Percentiles rank a stretch among this genome's conserved stretches.
phyloP scores from a whole-genome alignment of 2,329 filamentous ascomycete species.

The Ceratocystis lukuohia region DNA sequence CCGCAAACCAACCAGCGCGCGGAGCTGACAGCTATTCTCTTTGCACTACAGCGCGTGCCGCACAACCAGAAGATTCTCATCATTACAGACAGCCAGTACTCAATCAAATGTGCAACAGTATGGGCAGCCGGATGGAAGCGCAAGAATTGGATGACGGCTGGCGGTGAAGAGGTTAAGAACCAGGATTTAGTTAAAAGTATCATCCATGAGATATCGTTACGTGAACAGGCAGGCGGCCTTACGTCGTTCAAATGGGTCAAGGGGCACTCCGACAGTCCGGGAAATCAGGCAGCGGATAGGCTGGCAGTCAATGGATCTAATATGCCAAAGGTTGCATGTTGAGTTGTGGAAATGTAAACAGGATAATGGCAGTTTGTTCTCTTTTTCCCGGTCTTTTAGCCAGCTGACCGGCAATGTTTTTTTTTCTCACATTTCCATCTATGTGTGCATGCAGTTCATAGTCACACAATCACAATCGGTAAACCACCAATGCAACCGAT shows the following conservation, averaged over 20 bases:
- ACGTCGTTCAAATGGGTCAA: constrained; percentile 82
- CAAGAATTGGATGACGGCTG: constrained; percentile 63
- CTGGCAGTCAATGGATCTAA: constrained; percentile 48
- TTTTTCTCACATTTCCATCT: not conserved
- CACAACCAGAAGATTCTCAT: constrained; percentile 58
- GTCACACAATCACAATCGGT: no score
- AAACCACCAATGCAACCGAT: no score
- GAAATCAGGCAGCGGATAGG: constrained; percentile 69
- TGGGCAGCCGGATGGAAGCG: constrained; percentile 70
- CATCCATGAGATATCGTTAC: constrained; percentile 55
- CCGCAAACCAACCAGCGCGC: constrained; percentile 89
- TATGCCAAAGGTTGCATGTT: constrained; percentile 21
- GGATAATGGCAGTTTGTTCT: not conserved
- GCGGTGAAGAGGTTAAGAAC: constrained; percentile 66
- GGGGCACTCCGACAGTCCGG: constrained; percentile 58
- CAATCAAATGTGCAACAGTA: constrained; percentile 74
- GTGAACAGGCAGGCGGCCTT: constrained; percentile 43
- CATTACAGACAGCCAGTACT: constrained; percentile 78
- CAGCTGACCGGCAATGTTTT: not conserved
- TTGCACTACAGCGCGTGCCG: constrained; percentile 65
- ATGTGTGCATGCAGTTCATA: no score
- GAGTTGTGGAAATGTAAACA: not conserved
- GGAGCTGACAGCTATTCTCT: constrained; percentile 78
- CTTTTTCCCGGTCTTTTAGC: not conserved
- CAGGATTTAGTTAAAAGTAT: constrained; percentile 68